Evolutionary conservation across 192 early-diverging fungal genomes (phyloP).

Genomic region (Umbelopsis vinacea): DNA sequence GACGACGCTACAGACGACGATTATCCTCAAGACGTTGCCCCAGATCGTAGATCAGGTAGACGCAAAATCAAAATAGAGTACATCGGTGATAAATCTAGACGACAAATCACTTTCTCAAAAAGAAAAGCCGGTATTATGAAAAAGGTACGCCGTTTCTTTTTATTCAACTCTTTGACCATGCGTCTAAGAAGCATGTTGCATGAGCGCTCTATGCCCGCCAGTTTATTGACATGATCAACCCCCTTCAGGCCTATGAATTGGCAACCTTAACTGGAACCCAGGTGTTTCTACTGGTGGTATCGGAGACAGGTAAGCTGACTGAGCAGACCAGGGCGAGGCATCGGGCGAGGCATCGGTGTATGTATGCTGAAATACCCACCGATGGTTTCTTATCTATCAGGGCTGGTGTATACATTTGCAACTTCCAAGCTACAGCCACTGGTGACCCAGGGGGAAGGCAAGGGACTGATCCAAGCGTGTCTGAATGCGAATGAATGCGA

Average conservation of each 20-base stretch:
- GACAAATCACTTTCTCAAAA: slow-evolving; percentile 94
- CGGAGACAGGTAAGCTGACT: slow-evolving; percentile 84
- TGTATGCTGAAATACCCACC: too few relatives aligned
- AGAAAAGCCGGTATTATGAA: slow-evolving; percentile 97
- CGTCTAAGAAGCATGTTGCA: too few relatives aligned
- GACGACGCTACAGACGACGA: not conserved
- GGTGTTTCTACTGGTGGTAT: slow-evolving; percentile 87
- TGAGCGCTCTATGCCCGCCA: too few relatives aligned
- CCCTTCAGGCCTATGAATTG: slow-evolving; percentile 81
- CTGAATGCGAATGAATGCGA: slow-evolving; percentile 76
- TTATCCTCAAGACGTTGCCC: not conserved
- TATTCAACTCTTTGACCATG: not conserved
- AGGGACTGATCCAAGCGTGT: slow-evolving; percentile 90
- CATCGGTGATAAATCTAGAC: slow-evolving; percentile 88
- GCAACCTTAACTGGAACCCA: slow-evolving; percentile 94
- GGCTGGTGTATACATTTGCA: slow-evolving; percentile 93
- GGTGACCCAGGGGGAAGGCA: slow-evolving; percentile 88
- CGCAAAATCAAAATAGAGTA: slow-evolving; percentile 96
- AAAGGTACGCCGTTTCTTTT: slow-evolving; percentile 59
- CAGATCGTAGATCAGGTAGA: slow-evolving; percentile 62
- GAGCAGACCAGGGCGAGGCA: too few relatives aligned
- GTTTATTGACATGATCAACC: not conserved
- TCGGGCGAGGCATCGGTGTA: too few relatives aligned
- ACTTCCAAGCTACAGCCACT: slow-evolving; percentile 92
- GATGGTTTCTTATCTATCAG: slow-evolving; percentile 43